Evolutionary conservation across 257 asterid species (phyloP).

Genomic region (Handroanthus guayacan): DNA sequence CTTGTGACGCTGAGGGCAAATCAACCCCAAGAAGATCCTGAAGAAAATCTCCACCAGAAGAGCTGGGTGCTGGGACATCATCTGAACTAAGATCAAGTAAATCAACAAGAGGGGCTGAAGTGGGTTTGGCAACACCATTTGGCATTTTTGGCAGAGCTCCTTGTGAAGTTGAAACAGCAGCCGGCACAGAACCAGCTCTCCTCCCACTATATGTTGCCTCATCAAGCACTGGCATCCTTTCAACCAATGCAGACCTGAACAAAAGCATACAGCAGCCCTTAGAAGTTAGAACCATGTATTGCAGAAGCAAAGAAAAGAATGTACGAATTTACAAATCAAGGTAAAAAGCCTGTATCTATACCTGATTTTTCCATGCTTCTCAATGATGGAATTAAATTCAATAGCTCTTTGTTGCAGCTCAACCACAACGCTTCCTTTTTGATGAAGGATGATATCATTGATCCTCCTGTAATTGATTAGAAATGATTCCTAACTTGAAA

Average conservation of each 20-base stretch:
- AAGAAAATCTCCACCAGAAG: constrained; percentile 88
- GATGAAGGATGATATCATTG: constrained; percentile 62
- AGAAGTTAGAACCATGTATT: constrained; percentile 25
- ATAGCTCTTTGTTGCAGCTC: constrained; percentile 99
- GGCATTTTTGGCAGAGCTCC: constrained; percentile 75
- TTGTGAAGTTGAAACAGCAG: constrained; percentile 79
- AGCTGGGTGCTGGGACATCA: constrained; percentile 66
- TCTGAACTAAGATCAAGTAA: constrained; percentile 87
- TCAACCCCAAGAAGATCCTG: constrained; percentile 94
- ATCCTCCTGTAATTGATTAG: constrained; percentile 67
- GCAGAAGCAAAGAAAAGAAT: constrained; percentile 30
- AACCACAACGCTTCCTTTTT: constrained; percentile 90
- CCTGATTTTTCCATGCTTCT: constrained; percentile 85
- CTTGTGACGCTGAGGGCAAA: constrained; percentile 68
- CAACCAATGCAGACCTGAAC: constrained; percentile 83
- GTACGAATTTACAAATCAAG: constrained; percentile 1
- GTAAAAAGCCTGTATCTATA: constrained; percentile 35
- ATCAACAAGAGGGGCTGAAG: constrained; percentile 81
- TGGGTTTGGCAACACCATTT: constrained; percentile 78
- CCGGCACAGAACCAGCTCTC: constrained; percentile 80
- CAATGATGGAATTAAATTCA: constrained; percentile 83
- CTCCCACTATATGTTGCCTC: constrained; percentile 87
- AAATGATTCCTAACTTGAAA: constrained; percentile 28
- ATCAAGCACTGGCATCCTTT: constrained; percentile 96
- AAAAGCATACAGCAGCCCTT: constrained; percentile 33